Evolutionary conservation across 2,329 filamentous ascomycete genomes (phyloP).

Genomic region (Chalaropsis ovoidea): DNA sequence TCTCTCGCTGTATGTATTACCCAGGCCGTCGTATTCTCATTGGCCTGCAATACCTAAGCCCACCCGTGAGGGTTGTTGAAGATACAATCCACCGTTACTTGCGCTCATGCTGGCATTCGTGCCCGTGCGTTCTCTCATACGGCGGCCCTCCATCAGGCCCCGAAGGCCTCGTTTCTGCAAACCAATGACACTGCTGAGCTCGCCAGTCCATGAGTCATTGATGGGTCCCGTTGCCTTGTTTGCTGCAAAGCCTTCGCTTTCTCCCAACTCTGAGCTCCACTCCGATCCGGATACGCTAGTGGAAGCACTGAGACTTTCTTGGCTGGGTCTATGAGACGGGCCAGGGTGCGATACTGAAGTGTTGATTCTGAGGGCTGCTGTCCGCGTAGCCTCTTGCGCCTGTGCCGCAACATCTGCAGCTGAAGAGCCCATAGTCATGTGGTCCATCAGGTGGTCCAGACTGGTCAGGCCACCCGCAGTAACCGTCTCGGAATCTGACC

Average conservation of each 20-base stretch:
- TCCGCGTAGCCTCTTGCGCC: slow-evolving; percentile 30
- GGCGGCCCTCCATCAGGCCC: slow-evolving; percentile 86
- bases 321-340: slow-evolving; percentile 32
- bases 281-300: slow-evolving; percentile 46
- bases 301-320: slow-evolving; percentile 42
- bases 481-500: slow-evolving; percentile 34
- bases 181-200: slow-evolving; percentile 83
- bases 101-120: slow-evolving; percentile 32
- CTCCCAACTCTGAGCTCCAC: slow-evolving; percentile 47
- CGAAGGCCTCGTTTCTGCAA: slow-evolving; percentile 86
- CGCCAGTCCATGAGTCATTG: slow-evolving; percentile 63
- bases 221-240: slow-evolving; percentile 33
- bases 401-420: slow-evolving; percentile 11
- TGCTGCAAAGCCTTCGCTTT: slow-evolving; percentile 33
- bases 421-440: slow-evolving; percentile 16
- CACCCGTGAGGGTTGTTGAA: slow-evolving; percentile 34
- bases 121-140: slow-evolving; percentile 64
- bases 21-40: neutral
- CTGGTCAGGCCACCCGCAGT: slow-evolving; percentile 24
- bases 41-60: slow-evolving; percentile 46
- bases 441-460: slow-evolving; percentile 19
- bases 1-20: neutral
- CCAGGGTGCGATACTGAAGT: slow-evolving; percentile 35
- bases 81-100: slow-evolving; percentile 30
- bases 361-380: slow-evolving; percentile 41